Evolutionary conservation across 441 rosid species (phyloP).

Genomic region (Aquilaria agallochum): DNA sequence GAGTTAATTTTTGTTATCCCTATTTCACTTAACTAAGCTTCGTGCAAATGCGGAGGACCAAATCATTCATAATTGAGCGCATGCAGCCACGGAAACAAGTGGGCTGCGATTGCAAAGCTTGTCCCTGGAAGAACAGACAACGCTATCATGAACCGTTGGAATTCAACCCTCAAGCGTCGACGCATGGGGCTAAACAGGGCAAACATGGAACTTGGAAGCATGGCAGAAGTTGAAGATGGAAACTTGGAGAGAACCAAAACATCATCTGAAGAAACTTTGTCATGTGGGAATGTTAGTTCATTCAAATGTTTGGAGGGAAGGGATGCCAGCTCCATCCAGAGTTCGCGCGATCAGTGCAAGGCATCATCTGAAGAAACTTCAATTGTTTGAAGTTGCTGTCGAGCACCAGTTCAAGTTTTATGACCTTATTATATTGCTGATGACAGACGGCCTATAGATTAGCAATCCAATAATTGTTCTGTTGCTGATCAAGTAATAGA

Average conservation of each 20-base stretch:
- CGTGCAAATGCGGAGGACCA: conserved; percentile 70
- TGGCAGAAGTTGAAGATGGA: conserved; percentile 27
- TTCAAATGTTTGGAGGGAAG: conserved; percentile 51
- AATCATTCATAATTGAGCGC: conserved; percentile 44
- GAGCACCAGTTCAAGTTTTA: no score
- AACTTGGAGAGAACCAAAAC: conserved; percentile 49
- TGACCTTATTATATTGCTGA: no score
- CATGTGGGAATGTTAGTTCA: conserved; percentile 61
- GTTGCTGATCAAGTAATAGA: no score
- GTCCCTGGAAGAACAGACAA: conserved; percentile 71
- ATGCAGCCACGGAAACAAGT: conserved; percentile 63
- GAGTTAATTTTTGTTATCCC: no score
- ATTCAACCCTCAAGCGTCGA: conserved; percentile 57
- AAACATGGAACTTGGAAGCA: conserved; percentile 24
- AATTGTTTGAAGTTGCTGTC: no score
- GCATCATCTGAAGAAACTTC: conserved; percentile 1
- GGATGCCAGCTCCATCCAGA: conserved; percentile 45
- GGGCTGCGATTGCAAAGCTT: conserved; percentile 62
- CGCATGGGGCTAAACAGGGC: conserved; percentile 28
- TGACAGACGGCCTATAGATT: no score
- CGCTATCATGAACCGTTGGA: conserved; percentile 72
- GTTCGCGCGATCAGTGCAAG: conserved; percentile 31
- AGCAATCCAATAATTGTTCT: no score
- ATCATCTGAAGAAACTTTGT: conserved; percentile 71
- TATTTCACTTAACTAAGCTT: background rate